Evolutionary conservation across 164 flowering plant species (phyloP).

Genomic region (Vitis cinerea): DNA sequence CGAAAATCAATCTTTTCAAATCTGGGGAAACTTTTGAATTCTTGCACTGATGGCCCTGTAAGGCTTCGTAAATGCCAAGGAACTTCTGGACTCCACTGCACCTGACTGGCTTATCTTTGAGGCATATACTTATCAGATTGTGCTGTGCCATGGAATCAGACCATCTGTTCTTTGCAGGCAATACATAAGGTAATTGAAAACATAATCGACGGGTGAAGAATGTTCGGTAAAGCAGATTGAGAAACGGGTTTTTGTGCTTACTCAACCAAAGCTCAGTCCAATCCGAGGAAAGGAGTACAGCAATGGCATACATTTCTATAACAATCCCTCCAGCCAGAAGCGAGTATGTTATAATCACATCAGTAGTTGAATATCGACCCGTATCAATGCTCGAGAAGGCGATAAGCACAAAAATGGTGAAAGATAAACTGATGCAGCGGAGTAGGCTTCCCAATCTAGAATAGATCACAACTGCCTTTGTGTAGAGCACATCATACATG

Average conservation of each 20-base stretch:
- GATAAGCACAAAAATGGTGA: not conserved
- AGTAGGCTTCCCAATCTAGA: slow-evolving; percentile 6
- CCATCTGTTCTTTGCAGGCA: slow-evolving; percentile 9
- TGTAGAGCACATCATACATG: not conserved
- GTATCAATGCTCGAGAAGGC: not conserved
- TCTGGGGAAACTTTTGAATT: slow-evolving; percentile 1
- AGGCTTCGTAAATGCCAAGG: not conserved
- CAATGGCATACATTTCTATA: slow-evolving; percentile 16
- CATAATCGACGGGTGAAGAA: not conserved
- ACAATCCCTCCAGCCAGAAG: slow-evolving; percentile 17
- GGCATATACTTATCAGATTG: slow-evolving; percentile 13
- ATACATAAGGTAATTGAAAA: no score
- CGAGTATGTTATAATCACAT: slow-evolving; percentile 12
- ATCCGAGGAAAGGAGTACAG: slow-evolving; percentile 14
- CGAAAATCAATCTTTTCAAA: not conserved
- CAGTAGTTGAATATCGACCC: not conserved
- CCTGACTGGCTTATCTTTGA: not conserved
- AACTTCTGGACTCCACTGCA: slow-evolving; percentile 5
- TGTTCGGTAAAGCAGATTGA: not conserved
- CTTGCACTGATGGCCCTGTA: slow-evolving; percentile 5
- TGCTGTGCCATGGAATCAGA: slow-evolving; percentile 16
- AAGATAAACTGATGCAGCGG: slow-evolving; percentile 7
- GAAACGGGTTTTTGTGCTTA: no score
- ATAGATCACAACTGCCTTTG: not conserved
- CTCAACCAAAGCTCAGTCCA: slow-evolving; percentile 13